A percentile compares a stretch with the other conserved stretches of the same genome.
Conservation (phyloP, 2,329 filamentous ascomycete genomes). For the Diaporthe capsici region DNA sequence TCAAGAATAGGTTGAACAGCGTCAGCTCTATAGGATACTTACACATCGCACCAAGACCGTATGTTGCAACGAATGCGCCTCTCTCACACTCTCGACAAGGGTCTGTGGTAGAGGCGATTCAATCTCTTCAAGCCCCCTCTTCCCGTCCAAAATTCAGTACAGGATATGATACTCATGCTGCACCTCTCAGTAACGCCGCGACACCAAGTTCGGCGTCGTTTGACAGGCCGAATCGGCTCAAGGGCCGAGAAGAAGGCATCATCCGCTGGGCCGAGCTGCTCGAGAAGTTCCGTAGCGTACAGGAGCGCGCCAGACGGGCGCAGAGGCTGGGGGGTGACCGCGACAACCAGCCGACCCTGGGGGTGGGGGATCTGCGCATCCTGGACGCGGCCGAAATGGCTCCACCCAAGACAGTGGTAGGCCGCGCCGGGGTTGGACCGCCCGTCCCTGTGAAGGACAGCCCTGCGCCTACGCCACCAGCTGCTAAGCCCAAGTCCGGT, state of each 20-base stretch:
- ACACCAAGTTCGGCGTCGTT: slow-evolving; percentile 69
- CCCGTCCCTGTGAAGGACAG: slow-evolving; percentile 66
- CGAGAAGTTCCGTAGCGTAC: slow-evolving; percentile 93
- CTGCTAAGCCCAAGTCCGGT: slow-evolving; percentile 72
- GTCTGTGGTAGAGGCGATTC: slow-evolving; percentile 52
- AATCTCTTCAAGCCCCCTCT: slow-evolving; percentile 44
- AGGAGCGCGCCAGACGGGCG: slow-evolving; percentile 84
- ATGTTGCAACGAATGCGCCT: slow-evolving; percentile 60
- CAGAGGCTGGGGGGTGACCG: slow-evolving; percentile 70
- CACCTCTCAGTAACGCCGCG: slow-evolving; percentile 58
- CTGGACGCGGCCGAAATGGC: slow-evolving; percentile 54
- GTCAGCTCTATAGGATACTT: slow-evolving; percentile 97
- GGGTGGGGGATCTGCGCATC: slow-evolving; percentile 54
- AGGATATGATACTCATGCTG: slow-evolving; percentile 54
- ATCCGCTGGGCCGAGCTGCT: slow-evolving; percentile 95
- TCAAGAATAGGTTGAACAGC: slow-evolving; percentile 97
- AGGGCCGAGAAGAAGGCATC: slow-evolving; percentile 82
- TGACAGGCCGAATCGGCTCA: slow-evolving; percentile 84
- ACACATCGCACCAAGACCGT: slow-evolving; percentile 85
- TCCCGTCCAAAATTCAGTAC: slow-evolving; percentile 46
- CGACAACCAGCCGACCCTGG: slow-evolving; percentile 63
- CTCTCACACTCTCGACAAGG: slow-evolving; percentile 51
- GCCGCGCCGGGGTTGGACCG: slow-evolving; percentile 53
- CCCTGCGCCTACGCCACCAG: slow-evolving; percentile 57
- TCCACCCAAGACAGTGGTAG: slow-evolving; percentile 53